Percentiles rank a stretch among this genome's conserved stretches.
These are phyloP conservation scores for Amphirosellinia nigrospora DNA, from an alignment of 495 filamentous ascomycete species.

Conservation along the genomic window DNA sequence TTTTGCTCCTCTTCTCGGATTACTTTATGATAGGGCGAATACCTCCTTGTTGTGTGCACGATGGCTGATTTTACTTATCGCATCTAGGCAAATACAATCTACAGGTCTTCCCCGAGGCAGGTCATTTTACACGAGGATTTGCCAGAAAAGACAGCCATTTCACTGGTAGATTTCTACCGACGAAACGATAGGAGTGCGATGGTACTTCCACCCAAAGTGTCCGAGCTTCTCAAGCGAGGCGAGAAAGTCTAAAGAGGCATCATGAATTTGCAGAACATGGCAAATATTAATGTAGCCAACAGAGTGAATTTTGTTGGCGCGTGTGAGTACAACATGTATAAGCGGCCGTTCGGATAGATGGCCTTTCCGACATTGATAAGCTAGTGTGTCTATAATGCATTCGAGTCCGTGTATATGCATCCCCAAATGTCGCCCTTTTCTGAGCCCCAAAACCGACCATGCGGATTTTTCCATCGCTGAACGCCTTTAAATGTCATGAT, in stretches of 20 bases:
- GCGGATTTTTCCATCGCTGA: slow-evolving; percentile 14
- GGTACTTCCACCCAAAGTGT: slow-evolving; percentile 90
- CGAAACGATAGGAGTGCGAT: slow-evolving; percentile 85
- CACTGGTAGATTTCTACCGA: slow-evolving; percentile 87
- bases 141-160: slow-evolving; percentile 82
- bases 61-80: background rate
- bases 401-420: slow-evolving; percentile 9
- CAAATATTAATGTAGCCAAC: background rate
- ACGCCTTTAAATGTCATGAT: slow-evolving; percentile 36
- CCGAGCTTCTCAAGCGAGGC: slow-evolving; percentile 58
- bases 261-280: background rate
- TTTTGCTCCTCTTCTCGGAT: background rate
- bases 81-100: slow-evolving; percentile 88
- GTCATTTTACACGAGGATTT: slow-evolving; percentile 98
- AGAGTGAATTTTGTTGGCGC: background rate
- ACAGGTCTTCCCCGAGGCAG: slow-evolving; percentile 91
- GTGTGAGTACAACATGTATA: slow-evolving; percentile 6
- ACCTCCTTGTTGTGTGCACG: background rate
- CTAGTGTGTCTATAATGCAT: background rate
- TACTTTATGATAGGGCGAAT: background rate
- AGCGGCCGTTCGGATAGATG: background rate
- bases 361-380: background rate
- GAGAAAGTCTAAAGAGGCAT: slow-evolving; percentile 55
- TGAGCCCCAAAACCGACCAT: background rate
- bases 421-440: background rate